These are phyloP conservation scores for Eucalyptus pauciflora DNA, from an alignment of 345 rosid genomes.

Conservation along the genomic window DNA sequence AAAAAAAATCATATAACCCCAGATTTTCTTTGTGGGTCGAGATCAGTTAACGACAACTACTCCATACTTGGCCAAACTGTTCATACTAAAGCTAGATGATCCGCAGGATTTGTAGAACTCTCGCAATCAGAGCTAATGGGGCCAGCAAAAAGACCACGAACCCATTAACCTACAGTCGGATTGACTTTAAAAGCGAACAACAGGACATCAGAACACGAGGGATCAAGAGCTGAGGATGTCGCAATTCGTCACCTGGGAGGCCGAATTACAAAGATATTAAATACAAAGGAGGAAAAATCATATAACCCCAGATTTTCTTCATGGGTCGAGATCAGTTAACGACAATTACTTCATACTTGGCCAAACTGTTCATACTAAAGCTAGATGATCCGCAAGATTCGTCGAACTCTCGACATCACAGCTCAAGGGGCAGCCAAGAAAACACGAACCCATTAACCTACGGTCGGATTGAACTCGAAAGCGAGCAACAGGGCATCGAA, in stretches of 20 bases:
- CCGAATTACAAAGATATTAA: not conserved
- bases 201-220: not conserved
- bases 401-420: not conserved
- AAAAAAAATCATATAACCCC: not conserved
- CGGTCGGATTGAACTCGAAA: not conserved
- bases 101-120: not conserved
- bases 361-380: not conserved
- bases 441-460: not conserved
- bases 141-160: not conserved
- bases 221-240: not conserved
- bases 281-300: not conserved
- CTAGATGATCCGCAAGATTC: not conserved
- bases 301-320: not conserved
- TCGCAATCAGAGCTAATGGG: not conserved
- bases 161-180: not conserved
- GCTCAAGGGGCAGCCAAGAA: not conserved
- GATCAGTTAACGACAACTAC: not conserved
- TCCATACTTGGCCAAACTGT: not conserved
- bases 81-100: not conserved
- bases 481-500: not conserved
- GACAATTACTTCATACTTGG: not conserved
- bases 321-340: not conserved
- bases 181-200: not conserved
- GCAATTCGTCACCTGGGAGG: conserved; percentile 47
- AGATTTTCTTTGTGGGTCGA: not conserved